Percentiles rank a stretch among this genome's conserved stretches.
Evolutionary conservation across 179 eudicot genomes (phyloP).

Genomic region (Sideroxylon spinosum): DNA sequence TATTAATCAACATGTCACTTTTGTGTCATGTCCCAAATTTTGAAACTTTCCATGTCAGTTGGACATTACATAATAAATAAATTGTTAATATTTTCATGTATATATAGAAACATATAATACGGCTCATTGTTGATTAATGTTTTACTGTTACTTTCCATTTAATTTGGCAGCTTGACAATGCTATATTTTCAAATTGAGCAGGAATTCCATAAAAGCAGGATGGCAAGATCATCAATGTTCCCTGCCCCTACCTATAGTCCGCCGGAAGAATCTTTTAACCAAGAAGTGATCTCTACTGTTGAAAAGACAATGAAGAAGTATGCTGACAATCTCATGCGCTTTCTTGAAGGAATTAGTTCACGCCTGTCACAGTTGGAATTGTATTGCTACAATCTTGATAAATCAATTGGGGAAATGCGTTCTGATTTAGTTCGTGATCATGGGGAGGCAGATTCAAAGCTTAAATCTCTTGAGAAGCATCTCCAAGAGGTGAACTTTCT

Average conservation of each 20-base stretch:
- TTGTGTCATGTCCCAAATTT: too few species aligned
- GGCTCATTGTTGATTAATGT: background rate
- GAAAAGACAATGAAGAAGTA: slow-evolving; percentile 87
- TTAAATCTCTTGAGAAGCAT: slow-evolving; percentile 84
- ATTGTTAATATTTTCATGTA: too few species aligned
- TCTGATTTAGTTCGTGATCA: slow-evolving; percentile 78
- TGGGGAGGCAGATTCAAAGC: slow-evolving; percentile 71
- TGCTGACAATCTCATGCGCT: slow-evolving; percentile 90
- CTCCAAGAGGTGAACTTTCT: slow-evolving; percentile 65
- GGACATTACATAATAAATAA: too few species aligned
- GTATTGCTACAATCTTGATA: slow-evolving; percentile 87
- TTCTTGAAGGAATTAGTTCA: slow-evolving; percentile 92
- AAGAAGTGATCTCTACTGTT: slow-evolving; percentile 60
- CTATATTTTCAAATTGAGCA: slow-evolving; percentile 24
- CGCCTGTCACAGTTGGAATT: slow-evolving; percentile 90
- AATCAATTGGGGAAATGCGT: slow-evolving; percentile 93
- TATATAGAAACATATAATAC: too few species aligned
- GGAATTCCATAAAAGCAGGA: slow-evolving; percentile 84
- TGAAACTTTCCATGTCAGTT: too few species aligned
- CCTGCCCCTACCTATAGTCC: slow-evolving; percentile 48
- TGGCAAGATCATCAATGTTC: slow-evolving; percentile 68
- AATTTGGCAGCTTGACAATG: slow-evolving; percentile 7
- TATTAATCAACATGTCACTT: too few species aligned
- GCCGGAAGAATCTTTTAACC: slow-evolving; percentile 67
- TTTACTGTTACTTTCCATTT: background rate